Percentiles rank a stretch among this genome's conserved stretches.
Evolutionary conservation across 31 red algal genomes (phyloP).

Genomic region (Bonnemaisonia californica): DNA sequence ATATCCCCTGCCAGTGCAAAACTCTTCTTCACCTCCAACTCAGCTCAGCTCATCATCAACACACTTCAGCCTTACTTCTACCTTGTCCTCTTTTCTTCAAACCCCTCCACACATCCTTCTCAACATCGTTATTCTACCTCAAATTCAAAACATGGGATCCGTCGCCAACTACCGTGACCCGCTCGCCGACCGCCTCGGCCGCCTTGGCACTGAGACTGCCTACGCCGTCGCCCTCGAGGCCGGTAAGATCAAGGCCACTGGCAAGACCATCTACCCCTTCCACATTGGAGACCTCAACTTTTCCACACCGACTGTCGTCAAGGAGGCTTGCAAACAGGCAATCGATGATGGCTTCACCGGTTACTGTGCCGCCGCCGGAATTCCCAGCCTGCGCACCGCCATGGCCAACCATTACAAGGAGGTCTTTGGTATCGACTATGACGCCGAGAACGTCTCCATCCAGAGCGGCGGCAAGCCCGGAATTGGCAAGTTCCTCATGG

Average conservation of each 20-base stretch:
- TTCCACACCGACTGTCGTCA: constrained; percentile 62
- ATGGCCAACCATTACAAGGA: constrained; percentile 70
- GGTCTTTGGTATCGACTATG: constrained; percentile 42
- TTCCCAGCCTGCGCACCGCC: constrained; percentile 60
- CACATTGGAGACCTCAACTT: constrained; percentile 85
- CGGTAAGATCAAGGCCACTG: constrained; percentile 63
- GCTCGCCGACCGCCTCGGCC: constrained; percentile 66
- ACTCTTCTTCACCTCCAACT: too few species aligned
- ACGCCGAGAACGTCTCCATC: constrained; percentile 72
- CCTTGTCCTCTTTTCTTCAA: constrained; percentile 7
- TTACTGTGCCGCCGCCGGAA: constrained; percentile 79
- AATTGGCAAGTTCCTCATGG: constrained; percentile 68
- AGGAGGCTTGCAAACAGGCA: constrained; percentile 67
- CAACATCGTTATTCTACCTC: not conserved
- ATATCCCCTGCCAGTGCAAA: too few species aligned
- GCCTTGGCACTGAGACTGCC: constrained; percentile 80
- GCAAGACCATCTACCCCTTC: constrained; percentile 67
- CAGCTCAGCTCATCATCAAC: not conserved
- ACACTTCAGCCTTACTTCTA: not conserved
- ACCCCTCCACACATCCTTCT: not conserved
- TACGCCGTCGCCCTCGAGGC: constrained; percentile 74
- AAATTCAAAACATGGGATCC: constrained; percentile 65
- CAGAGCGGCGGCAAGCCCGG: constrained; percentile 88
- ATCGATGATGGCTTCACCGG: constrained; percentile 69
- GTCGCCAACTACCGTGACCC: constrained; percentile 65